Conservation (phyloP, 257 asterid genomes). For the Striga asiatica region DNA sequence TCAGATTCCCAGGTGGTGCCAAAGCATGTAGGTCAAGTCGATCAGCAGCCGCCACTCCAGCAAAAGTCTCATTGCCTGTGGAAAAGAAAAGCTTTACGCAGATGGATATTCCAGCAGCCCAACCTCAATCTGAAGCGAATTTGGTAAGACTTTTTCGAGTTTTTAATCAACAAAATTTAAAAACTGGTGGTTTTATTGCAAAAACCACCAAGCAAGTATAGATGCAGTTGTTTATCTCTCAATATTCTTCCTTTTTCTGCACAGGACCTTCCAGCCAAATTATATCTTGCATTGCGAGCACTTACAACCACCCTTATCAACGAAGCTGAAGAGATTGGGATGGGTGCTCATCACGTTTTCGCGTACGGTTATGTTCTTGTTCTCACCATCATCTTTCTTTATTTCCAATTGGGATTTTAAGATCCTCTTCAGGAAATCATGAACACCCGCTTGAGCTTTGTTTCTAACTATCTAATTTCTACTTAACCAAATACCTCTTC, state of each 20-base stretch:
- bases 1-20: slow-evolving; percentile 54
- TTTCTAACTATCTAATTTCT: too few relatives aligned
- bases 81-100: slow-evolving; percentile 35
- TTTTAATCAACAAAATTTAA: slow-evolving; percentile 3
- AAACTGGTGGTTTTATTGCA: slow-evolving; percentile 4
- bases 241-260: not conserved
- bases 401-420: too few relatives aligned
- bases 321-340: slow-evolving; percentile 59
- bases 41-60: slow-evolving; percentile 50
- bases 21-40: slow-evolving; percentile 44
- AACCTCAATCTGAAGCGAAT: slow-evolving; percentile 41
- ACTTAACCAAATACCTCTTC: too few relatives aligned
- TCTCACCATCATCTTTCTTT: not conserved
- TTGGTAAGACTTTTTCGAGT: slow-evolving; percentile 34
- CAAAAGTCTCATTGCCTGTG: slow-evolving; percentile 49
- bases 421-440: too few relatives aligned
- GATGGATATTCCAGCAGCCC: slow-evolving; percentile 30
- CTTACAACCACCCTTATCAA: slow-evolving; percentile 50
- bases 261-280: slow-evolving; percentile 58
- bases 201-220: not conserved
- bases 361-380: slow-evolving; percentile 30
- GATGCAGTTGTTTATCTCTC: not conserved
- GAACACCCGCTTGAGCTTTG: too few relatives aligned
- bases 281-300: slow-evolving; percentile 43
- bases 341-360: slow-evolving; percentile 58